Base-by-base conservation (phyloP, 495 filamentous ascomycete genomes). In the Hyaloscypha bicolor region DNA sequence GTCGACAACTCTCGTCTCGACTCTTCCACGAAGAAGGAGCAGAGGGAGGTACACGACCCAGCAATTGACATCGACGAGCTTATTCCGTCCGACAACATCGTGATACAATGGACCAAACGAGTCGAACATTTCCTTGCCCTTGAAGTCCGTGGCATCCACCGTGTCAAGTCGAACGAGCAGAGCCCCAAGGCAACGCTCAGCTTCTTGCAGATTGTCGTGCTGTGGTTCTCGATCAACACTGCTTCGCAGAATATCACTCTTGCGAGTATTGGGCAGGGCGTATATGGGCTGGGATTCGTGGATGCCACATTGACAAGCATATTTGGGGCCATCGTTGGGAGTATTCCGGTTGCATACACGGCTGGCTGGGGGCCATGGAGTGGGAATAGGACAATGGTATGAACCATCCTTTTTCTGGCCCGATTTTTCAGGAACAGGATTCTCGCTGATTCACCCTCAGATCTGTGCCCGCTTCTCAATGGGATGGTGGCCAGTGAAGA, bases 401-500 rank as follows among this genome's bases (percentile, higher is more conserved):
- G 77, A 74, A 30, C 16, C 16, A 12, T 48, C 55, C 29, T 55
- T 58, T 33, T 4, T 39, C 30, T 16, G 16, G n/a, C 51, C 37
- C 58, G 25, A 55, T 37, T 67, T 75, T 58, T 75, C 42, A 37
- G 35, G 35, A 8, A 32, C 14, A 32, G 25, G 25, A n/a, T n/a
- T 11, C 14, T 6, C 45, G 31, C 60, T 69, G 21, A 69, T n/a
- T 35, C 48, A 21, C 6, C 29, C 22, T 55, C 71, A 88, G 84
- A 86, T 90, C 11, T 86, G 92, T 66, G 82, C 87, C 21, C 83
- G 90, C 16, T 93, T 88, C 76, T 84, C 86, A 30, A 92, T 93
- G 85, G 91, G 91, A 35, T 93, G 90, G 86, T 93, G 88, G 87
- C 91, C 91, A 1, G 86, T 85, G 70, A 93, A 92, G 76, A 76